These are phyloP conservation scores for Lasiosphaeria ovina DNA, from an alignment of 495 filamentous ascomycete genomes.

Conservation along the genomic window DNA sequence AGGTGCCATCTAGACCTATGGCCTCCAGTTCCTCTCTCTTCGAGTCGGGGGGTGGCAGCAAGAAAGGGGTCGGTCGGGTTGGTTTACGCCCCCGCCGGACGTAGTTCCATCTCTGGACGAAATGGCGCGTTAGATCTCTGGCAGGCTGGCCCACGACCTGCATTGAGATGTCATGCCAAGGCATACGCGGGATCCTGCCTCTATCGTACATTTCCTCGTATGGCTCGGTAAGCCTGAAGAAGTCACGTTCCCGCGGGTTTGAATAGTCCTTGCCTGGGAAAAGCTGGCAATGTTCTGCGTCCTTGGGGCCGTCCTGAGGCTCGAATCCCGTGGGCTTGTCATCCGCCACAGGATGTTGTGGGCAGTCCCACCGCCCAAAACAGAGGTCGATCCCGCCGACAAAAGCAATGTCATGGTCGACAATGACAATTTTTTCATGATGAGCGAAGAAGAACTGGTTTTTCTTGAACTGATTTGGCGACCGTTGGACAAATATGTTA, in stretches of 20 bases:
- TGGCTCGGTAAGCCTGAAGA: conserved; percentile 88
- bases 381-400: conserved; percentile 96
- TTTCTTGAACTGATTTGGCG: conserved; percentile 95
- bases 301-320: conserved; percentile 63
- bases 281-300: conserved; percentile 90
- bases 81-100: conserved; percentile 91
- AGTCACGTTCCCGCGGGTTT: conserved; percentile 92
- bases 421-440: conserved; percentile 93
- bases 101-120: conserved; percentile 99
- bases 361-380: conserved; percentile 96
- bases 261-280: conserved; percentile 99
- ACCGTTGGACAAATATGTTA: conserved; percentile 93
- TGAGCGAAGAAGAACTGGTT: conserved; percentile 99
- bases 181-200: conserved; percentile 84
- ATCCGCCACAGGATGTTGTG: conserved; percentile 84
- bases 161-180: conserved; percentile 99
- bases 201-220: conserved; percentile 99
- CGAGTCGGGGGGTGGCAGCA: conserved; percentile 92
- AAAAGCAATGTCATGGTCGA: conserved; percentile 96
- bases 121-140: conserved; percentile 90
- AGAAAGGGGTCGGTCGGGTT: conserved; percentile 87
- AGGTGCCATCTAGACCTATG: conserved; percentile 85
- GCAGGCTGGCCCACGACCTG: conserved; percentile 97
- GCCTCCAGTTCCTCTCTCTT: conserved; percentile 79
- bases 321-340: conserved; percentile 97